Conservation (phyloP, 768 basidiomycete genomes). For the Cyathus striatus region DNA sequence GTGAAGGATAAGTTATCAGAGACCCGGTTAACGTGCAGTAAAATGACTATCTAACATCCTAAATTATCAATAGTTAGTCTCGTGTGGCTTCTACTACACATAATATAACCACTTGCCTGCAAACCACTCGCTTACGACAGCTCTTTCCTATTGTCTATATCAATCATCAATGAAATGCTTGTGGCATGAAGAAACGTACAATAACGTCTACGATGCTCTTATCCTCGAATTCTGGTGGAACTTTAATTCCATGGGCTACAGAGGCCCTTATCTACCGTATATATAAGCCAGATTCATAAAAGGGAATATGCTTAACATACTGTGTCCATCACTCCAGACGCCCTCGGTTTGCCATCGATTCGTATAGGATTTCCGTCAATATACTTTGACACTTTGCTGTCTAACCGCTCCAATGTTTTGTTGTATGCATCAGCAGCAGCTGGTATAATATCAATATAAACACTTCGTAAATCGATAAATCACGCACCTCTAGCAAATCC, state of each 20-base stretch:
- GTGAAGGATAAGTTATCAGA: not conserved
- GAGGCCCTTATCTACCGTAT: constrained; percentile 69
- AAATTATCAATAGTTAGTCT: constrained; percentile 7
- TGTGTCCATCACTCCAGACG: constrained; percentile 73
- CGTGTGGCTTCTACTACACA: not conserved
- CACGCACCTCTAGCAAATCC: constrained; percentile 60
- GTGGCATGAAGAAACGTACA: constrained; percentile 26
- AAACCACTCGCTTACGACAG: constrained; percentile 79
- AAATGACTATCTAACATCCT: constrained; percentile 34
- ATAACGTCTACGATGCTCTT: constrained; percentile 52
- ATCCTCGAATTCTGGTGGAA: constrained; percentile 72
- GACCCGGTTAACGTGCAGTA: not conserved
- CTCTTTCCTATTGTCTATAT: constrained; percentile 49
- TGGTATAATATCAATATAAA: constrained; percentile 12
- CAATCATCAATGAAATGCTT: not conserved
- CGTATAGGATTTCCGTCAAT: constrained; percentile 64
- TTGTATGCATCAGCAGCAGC: constrained; percentile 67
- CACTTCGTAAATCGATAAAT: not conserved
- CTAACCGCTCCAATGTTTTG: constrained; percentile 52
- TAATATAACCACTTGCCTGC: constrained; percentile 32
- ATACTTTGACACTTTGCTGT: constrained; percentile 64
- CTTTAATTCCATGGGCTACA: constrained; percentile 61
- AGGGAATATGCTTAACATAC: constrained; percentile 21
- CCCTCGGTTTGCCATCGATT: constrained; percentile 70
- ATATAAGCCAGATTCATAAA: not conserved